These are phyloP conservation scores for Talaromyces funiculosus DNA, from an alignment of 2,329 filamentous ascomycete genomes.

Conservation along the genomic window DNA sequence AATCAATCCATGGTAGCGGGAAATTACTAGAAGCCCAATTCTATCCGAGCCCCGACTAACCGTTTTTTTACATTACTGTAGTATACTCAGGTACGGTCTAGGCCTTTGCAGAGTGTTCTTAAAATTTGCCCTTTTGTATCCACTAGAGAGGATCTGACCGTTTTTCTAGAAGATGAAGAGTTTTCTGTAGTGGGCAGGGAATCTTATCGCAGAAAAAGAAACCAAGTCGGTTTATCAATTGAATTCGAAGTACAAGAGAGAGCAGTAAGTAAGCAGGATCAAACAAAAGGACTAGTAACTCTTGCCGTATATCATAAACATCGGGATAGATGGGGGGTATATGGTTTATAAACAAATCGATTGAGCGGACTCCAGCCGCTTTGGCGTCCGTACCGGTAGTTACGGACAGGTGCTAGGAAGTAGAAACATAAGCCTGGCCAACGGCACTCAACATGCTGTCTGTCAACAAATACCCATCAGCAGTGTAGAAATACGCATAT, in stretches of 20 bases:
- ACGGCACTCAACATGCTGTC: slow-evolving; percentile 23
- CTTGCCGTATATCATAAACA: not conserved
- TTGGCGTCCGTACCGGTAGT: not conserved
- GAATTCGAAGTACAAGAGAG: not conserved
- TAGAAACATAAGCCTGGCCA: slow-evolving; percentile 26
- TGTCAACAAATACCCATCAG: slow-evolving; percentile 29
- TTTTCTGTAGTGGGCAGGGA: not conserved
- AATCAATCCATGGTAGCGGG: not conserved
- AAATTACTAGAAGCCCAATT: not conserved
- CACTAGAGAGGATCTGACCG: too few relatives aligned
- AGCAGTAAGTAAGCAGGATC: not conserved
- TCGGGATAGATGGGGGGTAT: not conserved
- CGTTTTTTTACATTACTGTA: too few relatives aligned
- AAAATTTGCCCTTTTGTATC: too few relatives aligned
- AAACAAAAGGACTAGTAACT: not conserved
- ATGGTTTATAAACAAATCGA: not conserved
- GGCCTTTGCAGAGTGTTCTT: not conserved
- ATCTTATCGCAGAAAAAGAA: not conserved
- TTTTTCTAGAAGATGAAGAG: not conserved
- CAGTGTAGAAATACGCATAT: slow-evolving; percentile 40
- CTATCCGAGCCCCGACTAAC: not conserved
- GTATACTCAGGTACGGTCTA: not conserved
- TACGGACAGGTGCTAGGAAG: not conserved
- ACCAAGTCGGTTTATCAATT: not conserved
- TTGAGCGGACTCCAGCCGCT: slow-evolving; percentile 1